Percentiles rank a stretch among this genome's conserved stretches.
phyloP scores from a whole-genome alignment of 2,329 filamentous ascomycete genomes.

The Phaeoacremonium minimum region DNA sequence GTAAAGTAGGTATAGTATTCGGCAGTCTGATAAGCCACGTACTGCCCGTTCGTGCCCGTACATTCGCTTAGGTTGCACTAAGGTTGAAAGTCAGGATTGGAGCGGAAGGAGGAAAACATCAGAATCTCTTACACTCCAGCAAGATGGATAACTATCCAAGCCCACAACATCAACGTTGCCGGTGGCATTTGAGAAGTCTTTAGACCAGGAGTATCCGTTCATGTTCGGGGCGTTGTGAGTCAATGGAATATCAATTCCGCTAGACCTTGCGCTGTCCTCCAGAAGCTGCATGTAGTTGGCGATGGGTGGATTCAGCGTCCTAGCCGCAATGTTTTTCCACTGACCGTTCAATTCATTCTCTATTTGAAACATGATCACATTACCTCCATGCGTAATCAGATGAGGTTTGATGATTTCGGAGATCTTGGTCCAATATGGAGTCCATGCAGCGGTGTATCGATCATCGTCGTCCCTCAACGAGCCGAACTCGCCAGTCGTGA shows the following conservation, averaged over 20 bases:
- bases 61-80: slow-evolving; percentile 60
- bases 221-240: slow-evolving; percentile 58
- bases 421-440: slow-evolving; percentile 46
- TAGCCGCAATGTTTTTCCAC: slow-evolving; percentile 32
- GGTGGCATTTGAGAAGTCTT: slow-evolving; percentile 50
- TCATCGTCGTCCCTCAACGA: slow-evolving; percentile 46
- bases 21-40: slow-evolving; percentile 41
- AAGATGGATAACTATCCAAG: slow-evolving; percentile 49
- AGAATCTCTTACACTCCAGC: too few relatives aligned
- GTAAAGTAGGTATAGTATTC: slow-evolving; percentile 19
- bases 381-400: slow-evolving; percentile 53
- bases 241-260: slow-evolving; percentile 55
- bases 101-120: too few relatives aligned
- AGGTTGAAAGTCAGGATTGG: too few relatives aligned
- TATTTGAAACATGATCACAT: slow-evolving; percentile 51
- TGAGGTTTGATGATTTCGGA: slow-evolving; percentile 46
- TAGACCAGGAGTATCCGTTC: slow-evolving; percentile 53
- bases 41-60: slow-evolving; percentile 53
- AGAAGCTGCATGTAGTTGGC: slow-evolving; percentile 55
- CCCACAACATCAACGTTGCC: slow-evolving; percentile 53
- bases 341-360: slow-evolving; percentile 50
- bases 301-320: slow-evolving; percentile 41
- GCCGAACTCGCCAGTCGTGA: slow-evolving; percentile 57
- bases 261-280: slow-evolving; percentile 45
- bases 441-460: slow-evolving; percentile 48